Percentiles rank a stretch among this genome's conserved stretches.
Evolutionary conservation across 306 rosid species (phyloP).

Genomic region (Carpinus fangiana): DNA sequence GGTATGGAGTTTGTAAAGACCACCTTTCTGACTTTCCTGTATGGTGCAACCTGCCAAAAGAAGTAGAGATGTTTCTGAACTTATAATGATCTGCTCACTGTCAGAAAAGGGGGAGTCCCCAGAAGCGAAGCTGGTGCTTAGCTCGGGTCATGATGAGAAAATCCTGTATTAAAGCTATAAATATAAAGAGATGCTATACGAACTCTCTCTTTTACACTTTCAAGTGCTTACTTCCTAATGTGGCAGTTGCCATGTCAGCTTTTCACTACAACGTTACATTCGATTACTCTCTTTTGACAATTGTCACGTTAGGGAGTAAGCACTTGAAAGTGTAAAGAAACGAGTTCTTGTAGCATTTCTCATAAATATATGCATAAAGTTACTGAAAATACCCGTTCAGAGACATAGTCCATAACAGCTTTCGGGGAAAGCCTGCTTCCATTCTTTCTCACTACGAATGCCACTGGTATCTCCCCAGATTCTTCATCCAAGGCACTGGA

Average conservation of each 20-base stretch:
- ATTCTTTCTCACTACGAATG: constrained; percentile 66
- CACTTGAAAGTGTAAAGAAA: too few species aligned
- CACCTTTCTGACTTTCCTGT: constrained; percentile 77
- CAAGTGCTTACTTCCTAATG: too few species aligned
- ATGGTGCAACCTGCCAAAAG: constrained; percentile 69
- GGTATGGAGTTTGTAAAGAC: constrained; percentile 67
- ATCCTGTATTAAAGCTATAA: background rate
- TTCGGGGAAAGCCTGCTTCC: constrained; percentile 53
- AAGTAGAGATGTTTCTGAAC: background rate
- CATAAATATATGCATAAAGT: background rate
- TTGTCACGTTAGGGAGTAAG: too few species aligned
- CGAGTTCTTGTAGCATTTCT: too few species aligned
- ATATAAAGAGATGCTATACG: too few species aligned
- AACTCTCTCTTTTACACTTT: too few species aligned
- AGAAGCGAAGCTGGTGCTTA: background rate
- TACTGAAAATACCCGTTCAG: constrained; percentile 45
- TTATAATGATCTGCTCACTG: background rate
- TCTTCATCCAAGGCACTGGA: constrained; percentile 60
- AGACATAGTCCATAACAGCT: constrained; percentile 59
- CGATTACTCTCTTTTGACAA: too few species aligned
- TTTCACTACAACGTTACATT: too few species aligned
- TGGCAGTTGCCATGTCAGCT: too few species aligned
- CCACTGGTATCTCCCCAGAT: constrained; percentile 80
- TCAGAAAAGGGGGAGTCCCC: background rate
- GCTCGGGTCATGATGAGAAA: background rate